Evolutionary conservation across 2,329 filamentous ascomycete genomes (phyloP).

Genomic region (Arthroderma uncinatum): DNA sequence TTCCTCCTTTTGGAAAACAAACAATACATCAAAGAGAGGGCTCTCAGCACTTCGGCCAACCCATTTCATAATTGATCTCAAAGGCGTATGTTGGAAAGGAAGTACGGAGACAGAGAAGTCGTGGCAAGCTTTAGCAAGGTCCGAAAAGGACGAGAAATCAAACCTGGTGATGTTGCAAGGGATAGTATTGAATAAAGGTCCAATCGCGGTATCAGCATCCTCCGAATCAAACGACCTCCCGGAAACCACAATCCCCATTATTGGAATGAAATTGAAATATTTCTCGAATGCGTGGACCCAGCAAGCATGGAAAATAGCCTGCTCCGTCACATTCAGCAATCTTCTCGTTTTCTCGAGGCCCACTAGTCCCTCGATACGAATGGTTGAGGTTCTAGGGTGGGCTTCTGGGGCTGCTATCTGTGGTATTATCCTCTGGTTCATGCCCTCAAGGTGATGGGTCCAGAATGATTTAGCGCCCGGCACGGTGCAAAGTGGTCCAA

Average conservation of each 20-base stretch:
- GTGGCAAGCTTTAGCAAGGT: constrained; percentile 55
- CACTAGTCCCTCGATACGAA: constrained; percentile 26
- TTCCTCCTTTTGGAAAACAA: constrained; percentile 60
- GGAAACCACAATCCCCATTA: constrained; percentile 65
- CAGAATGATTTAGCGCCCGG: constrained; percentile 55
- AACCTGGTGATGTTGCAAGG: constrained; percentile 51
- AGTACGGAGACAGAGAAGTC: constrained; percentile 56
- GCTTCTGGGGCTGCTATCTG: constrained; percentile 11
- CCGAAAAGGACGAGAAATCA: constrained; percentile 44
- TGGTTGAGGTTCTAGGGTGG: constrained; percentile 15
- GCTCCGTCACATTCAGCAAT: constrained; percentile 59
- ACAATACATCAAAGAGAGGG: constrained; percentile 65
- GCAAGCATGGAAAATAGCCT: constrained; percentile 63
- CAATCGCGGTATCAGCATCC: constrained; percentile 54
- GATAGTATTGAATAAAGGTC: constrained; percentile 82
- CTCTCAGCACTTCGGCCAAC: constrained; percentile 45
- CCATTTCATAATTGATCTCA: constrained; percentile 75
- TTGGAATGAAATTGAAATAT: constrained; percentile 38
- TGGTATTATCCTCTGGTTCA: constrained; percentile 23
- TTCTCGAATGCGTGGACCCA: constrained; percentile 56
- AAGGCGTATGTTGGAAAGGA: constrained; percentile 64
- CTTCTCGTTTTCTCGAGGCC: constrained; percentile 45
- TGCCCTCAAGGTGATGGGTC: constrained; percentile 43
- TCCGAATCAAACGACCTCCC: constrained; percentile 62
- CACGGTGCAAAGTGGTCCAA: constrained; percentile 52